Percentiles rank a stretch among this genome's conserved stretches.
phyloP scores from a whole-genome alignment of 768 basidiomycete genomes.

The Termitomyces sp. region DNA sequence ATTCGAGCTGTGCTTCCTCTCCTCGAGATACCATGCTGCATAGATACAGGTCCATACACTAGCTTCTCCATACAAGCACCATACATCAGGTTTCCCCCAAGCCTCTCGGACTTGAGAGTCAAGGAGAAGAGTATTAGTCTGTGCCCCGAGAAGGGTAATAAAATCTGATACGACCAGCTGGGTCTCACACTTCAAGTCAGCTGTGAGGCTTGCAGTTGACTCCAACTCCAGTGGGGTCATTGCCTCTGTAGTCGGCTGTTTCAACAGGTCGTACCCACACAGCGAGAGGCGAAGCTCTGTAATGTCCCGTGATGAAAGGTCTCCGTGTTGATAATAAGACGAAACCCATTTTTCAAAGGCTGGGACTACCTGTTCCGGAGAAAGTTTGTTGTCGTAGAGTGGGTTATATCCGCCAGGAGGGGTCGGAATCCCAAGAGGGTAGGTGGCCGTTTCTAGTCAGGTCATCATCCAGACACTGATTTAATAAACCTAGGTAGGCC shows the following conservation, averaged over 20 bases:
- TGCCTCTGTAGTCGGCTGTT: not conserved
- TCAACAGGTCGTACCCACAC: not conserved
- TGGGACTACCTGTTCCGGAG: not conserved
- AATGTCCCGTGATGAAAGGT: conserved; percentile 1
- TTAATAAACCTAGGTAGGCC: not conserved
- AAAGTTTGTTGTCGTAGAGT: conserved; percentile 1
- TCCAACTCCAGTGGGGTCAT: conserved; percentile 5
- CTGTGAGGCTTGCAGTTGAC: not conserved
- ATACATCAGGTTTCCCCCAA: not conserved
- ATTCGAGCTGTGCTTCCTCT: not conserved
- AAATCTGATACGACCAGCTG: not conserved
- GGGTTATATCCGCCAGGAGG: not conserved
- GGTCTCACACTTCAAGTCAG: not conserved
- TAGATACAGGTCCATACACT: conserved; percentile 1
- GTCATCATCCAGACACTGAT: not conserved
- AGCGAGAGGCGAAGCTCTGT: not conserved
- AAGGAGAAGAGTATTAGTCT: not conserved
- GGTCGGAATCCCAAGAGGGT: conserved; percentile 2
- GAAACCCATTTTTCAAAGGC: conserved; percentile 6
- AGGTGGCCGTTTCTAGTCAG: conserved; percentile 1
- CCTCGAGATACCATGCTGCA: conserved; percentile 5
- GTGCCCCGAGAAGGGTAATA: not conserved
- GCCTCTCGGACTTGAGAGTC: not conserved
- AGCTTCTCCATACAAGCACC: conserved; percentile 4
- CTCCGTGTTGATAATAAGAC: conserved; percentile 3